phyloP scores from a whole-genome alignment of 2,329 filamentous ascomycete genomes.

The Colletotrichum sp. region DNA sequence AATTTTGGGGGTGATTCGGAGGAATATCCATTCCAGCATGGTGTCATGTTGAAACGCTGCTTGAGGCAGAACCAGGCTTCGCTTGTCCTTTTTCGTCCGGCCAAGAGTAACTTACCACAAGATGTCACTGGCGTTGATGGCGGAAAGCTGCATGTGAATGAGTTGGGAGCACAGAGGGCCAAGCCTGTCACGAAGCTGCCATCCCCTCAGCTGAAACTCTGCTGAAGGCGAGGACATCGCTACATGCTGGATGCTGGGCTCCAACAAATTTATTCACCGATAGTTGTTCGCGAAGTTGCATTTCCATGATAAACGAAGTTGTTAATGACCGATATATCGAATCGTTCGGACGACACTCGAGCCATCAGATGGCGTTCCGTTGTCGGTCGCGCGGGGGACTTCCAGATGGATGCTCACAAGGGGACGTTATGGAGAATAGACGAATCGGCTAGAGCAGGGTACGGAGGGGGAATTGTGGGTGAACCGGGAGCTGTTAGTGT shows the following conservation, averaged over 20 bases:
- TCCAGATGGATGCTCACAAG: background rate
- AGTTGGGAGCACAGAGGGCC: background rate
- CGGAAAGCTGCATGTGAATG: background rate
- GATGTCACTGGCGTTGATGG: background rate
- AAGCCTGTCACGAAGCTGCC: background rate
- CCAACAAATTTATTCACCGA: background rate
- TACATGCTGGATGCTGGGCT: background rate
- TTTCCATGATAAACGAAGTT: background rate
- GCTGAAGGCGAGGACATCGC: background rate
- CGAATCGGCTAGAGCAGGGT: background rate
- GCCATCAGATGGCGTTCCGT: background rate
- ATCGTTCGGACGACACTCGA: background rate
- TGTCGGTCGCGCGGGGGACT: background rate
- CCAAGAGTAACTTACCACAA: background rate
- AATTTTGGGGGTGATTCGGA: background rate
- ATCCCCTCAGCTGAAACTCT: background rate
- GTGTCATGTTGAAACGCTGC: conserved; percentile 10
- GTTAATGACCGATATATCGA: background rate
- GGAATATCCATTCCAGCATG: conserved; percentile 1
- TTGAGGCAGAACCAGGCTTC: background rate
- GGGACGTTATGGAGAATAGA: background rate
- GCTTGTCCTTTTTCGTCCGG: background rate
- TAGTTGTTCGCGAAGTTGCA: background rate
- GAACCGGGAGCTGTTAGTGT: conserved; percentile 6
- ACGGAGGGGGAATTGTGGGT: background rate